Evolutionary conservation across 306 rosid genomes (phyloP).

Genomic region (Quercus cerris): DNA sequence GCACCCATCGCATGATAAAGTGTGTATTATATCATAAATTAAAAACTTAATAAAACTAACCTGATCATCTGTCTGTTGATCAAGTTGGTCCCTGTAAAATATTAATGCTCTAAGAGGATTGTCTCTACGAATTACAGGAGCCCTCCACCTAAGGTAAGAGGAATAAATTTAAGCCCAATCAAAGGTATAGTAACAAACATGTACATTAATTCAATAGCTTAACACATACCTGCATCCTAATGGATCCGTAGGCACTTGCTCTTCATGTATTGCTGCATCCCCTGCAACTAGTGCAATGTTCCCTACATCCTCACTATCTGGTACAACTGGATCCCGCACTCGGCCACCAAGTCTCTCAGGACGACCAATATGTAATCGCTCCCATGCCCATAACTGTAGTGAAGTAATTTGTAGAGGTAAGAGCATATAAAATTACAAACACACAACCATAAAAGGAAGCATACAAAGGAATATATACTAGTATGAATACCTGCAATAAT

Average conservation of each 20-base stretch:
- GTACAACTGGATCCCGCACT: constrained; percentile 2
- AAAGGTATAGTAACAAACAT: neutral
- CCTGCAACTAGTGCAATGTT: neutral
- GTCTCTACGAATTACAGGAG: constrained; percentile 27
- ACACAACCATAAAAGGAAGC: neutral
- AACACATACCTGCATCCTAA: constrained; percentile 17
- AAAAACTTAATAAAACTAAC: neutral
- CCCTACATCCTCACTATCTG: neutral
- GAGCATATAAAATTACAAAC: neutral
- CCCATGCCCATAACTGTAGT: constrained; percentile 29
- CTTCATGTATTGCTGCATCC: neutral
- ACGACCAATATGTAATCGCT: constrained; percentile 12
- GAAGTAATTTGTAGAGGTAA: neutral
- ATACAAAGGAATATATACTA: neutral
- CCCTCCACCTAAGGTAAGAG: constrained; percentile 13
- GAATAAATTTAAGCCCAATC: neutral
- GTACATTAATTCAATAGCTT: neutral
- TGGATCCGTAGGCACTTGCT: constrained; percentile 19
- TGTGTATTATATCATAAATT: neutral
- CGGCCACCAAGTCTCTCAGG: constrained; percentile 9
- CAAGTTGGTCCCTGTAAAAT: constrained; percentile 24
- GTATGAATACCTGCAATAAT: constrained; percentile 19
- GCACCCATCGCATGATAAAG: neutral
- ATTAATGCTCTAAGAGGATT: constrained; percentile 26
- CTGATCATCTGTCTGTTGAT: constrained; percentile 18